A percentile compares a stretch with the other conserved stretches of the same genome.
Conservation (phyloP, 2,329 filamentous ascomycete species). For the Phialophora expanda region DNA sequence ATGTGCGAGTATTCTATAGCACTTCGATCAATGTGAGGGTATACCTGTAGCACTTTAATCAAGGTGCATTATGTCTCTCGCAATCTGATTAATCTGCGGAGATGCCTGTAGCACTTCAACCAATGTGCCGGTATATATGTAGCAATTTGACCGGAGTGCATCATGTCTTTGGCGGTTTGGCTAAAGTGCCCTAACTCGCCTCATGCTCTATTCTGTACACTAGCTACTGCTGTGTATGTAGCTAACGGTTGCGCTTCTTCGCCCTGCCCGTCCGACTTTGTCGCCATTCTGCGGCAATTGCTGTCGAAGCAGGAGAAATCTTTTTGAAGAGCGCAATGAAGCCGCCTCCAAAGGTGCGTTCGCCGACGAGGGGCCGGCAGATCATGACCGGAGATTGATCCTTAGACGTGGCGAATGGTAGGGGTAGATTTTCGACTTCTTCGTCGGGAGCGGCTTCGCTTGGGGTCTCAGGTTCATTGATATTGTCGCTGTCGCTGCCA, state of each 20-base stretch:
- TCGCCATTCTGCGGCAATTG: conserved; percentile 21
- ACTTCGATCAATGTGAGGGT: not conserved
- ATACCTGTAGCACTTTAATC: too few species aligned
- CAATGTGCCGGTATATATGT: too few species aligned
- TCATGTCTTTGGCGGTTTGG: too few species aligned
- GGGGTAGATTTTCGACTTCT: not conserved
- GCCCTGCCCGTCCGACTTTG: conserved; percentile 27
- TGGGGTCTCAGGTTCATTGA: conserved; percentile 29
- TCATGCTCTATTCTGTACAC: not conserved
- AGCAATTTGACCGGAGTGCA: not conserved
- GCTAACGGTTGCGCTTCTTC: conserved; percentile 27
- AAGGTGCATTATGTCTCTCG: too few species aligned
- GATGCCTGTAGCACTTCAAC: not conserved
- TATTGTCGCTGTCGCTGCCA: not conserved
- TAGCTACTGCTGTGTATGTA: not conserved
- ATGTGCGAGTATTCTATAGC: not conserved
- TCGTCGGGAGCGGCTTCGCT: conserved; percentile 41
- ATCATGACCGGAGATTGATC: conserved; percentile 51
- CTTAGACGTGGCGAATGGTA: not conserved
- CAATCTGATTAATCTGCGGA: too few species aligned
- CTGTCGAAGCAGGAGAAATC: conserved; percentile 32
- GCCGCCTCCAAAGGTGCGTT: conserved; percentile 55
- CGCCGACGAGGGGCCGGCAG: conserved; percentile 59
- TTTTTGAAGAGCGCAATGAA: conserved; percentile 59
- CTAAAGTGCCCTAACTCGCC: not conserved